Base-by-base conservation (phyloP, 2,329 filamentous ascomycete species). In the Cordyceps javanica region DNA sequence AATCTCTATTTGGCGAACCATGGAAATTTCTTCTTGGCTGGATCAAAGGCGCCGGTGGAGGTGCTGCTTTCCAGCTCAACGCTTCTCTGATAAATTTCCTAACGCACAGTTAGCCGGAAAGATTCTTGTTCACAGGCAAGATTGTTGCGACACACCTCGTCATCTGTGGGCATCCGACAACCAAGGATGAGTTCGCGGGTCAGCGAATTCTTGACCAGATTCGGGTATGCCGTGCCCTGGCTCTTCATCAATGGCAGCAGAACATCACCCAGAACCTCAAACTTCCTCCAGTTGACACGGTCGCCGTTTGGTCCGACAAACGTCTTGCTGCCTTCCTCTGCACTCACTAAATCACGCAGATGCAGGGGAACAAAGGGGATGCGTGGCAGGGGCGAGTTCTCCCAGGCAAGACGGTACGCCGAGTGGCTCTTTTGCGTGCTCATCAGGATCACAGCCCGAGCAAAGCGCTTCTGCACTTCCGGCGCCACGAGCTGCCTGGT, bases 201-300 rank as follows among this genome's bases (percentile, higher is more conserved):
- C 55, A 82, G 79, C 59, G 93, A 87, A 65, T 88, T 86, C 65
- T 81, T 86, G 34, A 77, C 76, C 61, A 93, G 75, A 61, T 86
- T 88, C 26, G 85, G 82, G 65, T 97, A 97, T 5, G 91, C 86
- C 50, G 85, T 85, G 55, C 89, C 89, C 72, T 97, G 92, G 66
- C 93, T 96, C 73, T 87, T 88, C 82, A 97, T 95, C 56, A 99
- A 86, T 2, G 90, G 88, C 60, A 97, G 78, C 55, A 97, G 82
- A 5, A 97, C 89, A 65, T 97, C 93, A 7, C 92, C 92, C 73
- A 97, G 86, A 32, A 99, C 88, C 72, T 97, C 93, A 66, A 97
- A 99, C 70, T 99, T 99, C 73, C 88, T 91, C 94, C 94, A 99
- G 70, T 97, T 97, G 69, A 99, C 90, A 53, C 90, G 80, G 61